Percentiles rank a stretch among this genome's conserved stretches.
These are phyloP conservation scores for Falciphora oryzae DNA, from an alignment of 2,329 filamentous ascomycete species.

Conservation along the genomic window DNA sequence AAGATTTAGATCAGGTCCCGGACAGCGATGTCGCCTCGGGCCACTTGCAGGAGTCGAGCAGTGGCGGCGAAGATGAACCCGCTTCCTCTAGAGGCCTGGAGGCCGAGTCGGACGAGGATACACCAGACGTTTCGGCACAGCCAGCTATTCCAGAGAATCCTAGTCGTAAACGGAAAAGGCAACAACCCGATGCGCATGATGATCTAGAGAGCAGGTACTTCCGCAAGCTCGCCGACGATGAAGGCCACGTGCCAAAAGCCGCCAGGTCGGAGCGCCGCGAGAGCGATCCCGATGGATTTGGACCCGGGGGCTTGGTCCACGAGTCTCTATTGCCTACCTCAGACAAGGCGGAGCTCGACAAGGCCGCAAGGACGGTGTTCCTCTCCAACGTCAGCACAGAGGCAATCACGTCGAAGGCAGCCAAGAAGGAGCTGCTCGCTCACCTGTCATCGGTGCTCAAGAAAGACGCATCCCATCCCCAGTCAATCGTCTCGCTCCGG, in stretches of 20 bases:
- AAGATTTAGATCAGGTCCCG: slow-evolving; percentile 24
- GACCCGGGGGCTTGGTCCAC: slow-evolving; percentile 41
- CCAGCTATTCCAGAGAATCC: slow-evolving; percentile 39
- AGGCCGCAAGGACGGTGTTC: slow-evolving; percentile 86
- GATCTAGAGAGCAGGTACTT: slow-evolving; percentile 68
- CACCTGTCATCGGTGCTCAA: slow-evolving; percentile 74
- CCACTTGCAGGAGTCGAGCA: slow-evolving; percentile 28
- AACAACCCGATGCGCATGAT: slow-evolving; percentile 53
- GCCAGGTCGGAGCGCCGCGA: not conserved
- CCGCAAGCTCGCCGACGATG: slow-evolving; percentile 54
- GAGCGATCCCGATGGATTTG: slow-evolving; percentile 26
- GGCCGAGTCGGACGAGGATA: slow-evolving; percentile 39
- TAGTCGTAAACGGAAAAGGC: slow-evolving; percentile 61
- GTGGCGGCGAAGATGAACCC: slow-evolving; percentile 30
- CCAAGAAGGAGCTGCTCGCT: slow-evolving; percentile 68
- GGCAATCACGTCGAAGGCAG: slow-evolving; percentile 75
- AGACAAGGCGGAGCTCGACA: slow-evolving; percentile 65
- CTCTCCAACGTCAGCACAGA: slow-evolving; percentile 82
- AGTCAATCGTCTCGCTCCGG: slow-evolving; percentile 83
- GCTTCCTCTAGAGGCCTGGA: slow-evolving; percentile 27
- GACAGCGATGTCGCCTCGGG: slow-evolving; percentile 14
- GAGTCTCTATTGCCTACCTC: slow-evolving; percentile 49
- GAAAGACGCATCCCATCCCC: slow-evolving; percentile 43
- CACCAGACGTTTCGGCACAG: slow-evolving; percentile 23
- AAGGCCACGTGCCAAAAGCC: slow-evolving; percentile 43